Conservation (phyloP, 116 monocot species). For the Papilionanthe hybrid region DNA sequence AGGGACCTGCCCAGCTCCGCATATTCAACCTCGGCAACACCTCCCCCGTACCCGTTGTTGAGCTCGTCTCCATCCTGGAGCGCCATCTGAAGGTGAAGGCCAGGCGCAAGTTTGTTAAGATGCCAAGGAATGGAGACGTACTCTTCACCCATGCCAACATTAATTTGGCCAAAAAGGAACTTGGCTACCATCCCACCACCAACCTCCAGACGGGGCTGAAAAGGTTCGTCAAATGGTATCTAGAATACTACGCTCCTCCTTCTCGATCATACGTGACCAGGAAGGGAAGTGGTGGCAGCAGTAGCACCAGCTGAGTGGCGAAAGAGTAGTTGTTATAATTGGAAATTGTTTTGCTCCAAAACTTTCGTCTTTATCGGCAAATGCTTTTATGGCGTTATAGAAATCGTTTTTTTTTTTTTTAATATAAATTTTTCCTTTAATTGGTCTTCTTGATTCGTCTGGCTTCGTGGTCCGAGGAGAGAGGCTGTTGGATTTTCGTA, state of each 20-base stretch:
- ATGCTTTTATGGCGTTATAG: neutral
- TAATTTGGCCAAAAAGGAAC: conserved; percentile 48
- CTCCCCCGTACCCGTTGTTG: conserved; percentile 38
- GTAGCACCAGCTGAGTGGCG: conserved; percentile 7
- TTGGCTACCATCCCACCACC: conserved; percentile 46
- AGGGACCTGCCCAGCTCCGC: conserved; percentile 46
- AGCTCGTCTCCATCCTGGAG: conserved; percentile 51
- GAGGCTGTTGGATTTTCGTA: neutral
- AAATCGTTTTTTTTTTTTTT: neutral
- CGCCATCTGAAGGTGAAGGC: conserved; percentile 53
- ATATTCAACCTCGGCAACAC: conserved; percentile 63
- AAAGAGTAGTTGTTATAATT: conserved; percentile 1
- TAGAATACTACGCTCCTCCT: conserved; percentile 31
- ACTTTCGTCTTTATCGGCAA: neutral
- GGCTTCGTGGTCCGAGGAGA: neutral
- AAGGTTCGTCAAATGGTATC: conserved; percentile 59
- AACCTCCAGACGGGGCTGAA: conserved; percentile 48
- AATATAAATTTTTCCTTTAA: neutral
- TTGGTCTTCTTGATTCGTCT: neutral
- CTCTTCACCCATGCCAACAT: conserved; percentile 64
- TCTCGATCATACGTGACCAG: neutral
- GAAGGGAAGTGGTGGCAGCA: conserved; percentile 9
- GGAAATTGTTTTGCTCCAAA: neutral
- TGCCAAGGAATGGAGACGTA: conserved; percentile 69
- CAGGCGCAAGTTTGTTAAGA: conserved; percentile 44